A percentile compares a stretch with the other conserved stretches of the same genome.
Evolutionary conservation across 2,329 filamentous ascomycete species (phyloP).

Genomic region (Hymenotorrendiella dingleyae): DNA sequence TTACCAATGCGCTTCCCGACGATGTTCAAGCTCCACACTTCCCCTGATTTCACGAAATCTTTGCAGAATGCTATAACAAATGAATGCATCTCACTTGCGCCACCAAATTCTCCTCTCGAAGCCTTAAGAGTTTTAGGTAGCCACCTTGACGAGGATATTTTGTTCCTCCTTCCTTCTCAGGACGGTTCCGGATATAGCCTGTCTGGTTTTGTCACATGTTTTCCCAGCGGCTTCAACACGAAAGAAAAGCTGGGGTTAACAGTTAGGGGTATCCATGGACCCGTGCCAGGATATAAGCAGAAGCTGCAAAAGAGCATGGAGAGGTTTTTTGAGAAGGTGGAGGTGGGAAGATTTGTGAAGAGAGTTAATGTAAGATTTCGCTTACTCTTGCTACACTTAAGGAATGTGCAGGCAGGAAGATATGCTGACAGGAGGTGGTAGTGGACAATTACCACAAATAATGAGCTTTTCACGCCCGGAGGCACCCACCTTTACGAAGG

Average conservation of each 20-base stretch:
- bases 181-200: slow-evolving; percentile 39
- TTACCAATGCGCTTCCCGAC: slow-evolving; percentile 48
- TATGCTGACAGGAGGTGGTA: too few relatives aligned
- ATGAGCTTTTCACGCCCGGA: slow-evolving; percentile 5
- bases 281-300: slow-evolving; percentile 47
- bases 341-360: slow-evolving; percentile 46
- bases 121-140: slow-evolving; percentile 41
- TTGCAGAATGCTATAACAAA: slow-evolving; percentile 39
- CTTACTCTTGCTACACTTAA: too few relatives aligned
- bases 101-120: slow-evolving; percentile 27
- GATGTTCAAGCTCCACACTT: slow-evolving; percentile 35
- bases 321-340: slow-evolving; percentile 47
- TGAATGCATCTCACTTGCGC: slow-evolving; percentile 34
- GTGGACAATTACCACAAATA: slow-evolving; percentile 7
- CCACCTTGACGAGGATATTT: slow-evolving; percentile 52
- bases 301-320: slow-evolving; percentile 54
- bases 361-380: slow-evolving; percentile 38
- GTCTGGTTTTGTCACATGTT: slow-evolving; percentile 47
- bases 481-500: slow-evolving; percentile 8
- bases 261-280: slow-evolving; percentile 47
- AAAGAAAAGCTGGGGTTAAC: slow-evolving; percentile 43
- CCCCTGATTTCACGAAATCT: background rate
- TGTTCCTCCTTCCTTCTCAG: slow-evolving; percentile 45
- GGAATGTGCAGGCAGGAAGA: too few relatives aligned
- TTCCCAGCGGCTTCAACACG: slow-evolving; percentile 51